These are phyloP conservation scores for Graphilbum ipis-grandicollis DNA, from an alignment of 2,329 filamentous ascomycete species.

Conservation along the genomic window DNA sequence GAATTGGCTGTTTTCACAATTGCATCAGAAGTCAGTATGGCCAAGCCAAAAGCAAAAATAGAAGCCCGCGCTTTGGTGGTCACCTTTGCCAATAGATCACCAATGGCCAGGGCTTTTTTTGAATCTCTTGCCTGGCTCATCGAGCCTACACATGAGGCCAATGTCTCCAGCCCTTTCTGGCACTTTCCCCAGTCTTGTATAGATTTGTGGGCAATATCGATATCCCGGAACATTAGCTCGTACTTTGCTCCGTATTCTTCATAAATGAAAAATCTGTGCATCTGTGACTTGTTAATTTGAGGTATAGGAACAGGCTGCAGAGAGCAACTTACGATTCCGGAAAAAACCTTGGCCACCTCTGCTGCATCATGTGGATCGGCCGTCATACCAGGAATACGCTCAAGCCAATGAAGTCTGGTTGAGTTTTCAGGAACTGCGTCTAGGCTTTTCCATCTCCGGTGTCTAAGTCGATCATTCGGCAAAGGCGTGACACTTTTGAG, in stretches of 20 bases:
- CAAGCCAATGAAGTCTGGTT: slow-evolving; percentile 21
- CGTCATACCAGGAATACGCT: slow-evolving; percentile 31
- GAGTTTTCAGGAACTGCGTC: slow-evolving; percentile 26
- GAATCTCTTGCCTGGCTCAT: slow-evolving; percentile 44
- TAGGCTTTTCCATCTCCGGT: slow-evolving; percentile 30
- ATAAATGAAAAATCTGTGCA: slow-evolving; percentile 70
- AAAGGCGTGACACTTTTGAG: background rate
- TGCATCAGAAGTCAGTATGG: no score
- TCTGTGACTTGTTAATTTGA: no score
- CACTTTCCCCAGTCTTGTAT: slow-evolving; percentile 62
- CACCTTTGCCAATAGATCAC: slow-evolving; percentile 83
- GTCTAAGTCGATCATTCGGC: slow-evolving; percentile 8
- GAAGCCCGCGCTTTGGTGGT: slow-evolving; percentile 5
- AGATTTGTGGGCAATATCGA: slow-evolving; percentile 49
- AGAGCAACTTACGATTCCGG: slow-evolving; percentile 37
- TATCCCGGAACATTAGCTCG: slow-evolving; percentile 65
- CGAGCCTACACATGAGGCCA: slow-evolving; percentile 60
- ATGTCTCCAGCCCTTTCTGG: slow-evolving; percentile 68
- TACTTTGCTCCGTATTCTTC: slow-evolving; percentile 87
- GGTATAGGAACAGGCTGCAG: no score
- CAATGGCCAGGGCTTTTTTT: slow-evolving; percentile 64
- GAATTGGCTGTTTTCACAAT: slow-evolving; percentile 51
- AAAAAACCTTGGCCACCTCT: slow-evolving; percentile 43
- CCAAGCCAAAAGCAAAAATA: no score
- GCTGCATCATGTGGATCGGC: slow-evolving; percentile 42